Evolutionary conservation across 441 rosid genomes (phyloP), one percentile per base, ranked within the genome.

Genomic region (Breynia disticha): DNA sequence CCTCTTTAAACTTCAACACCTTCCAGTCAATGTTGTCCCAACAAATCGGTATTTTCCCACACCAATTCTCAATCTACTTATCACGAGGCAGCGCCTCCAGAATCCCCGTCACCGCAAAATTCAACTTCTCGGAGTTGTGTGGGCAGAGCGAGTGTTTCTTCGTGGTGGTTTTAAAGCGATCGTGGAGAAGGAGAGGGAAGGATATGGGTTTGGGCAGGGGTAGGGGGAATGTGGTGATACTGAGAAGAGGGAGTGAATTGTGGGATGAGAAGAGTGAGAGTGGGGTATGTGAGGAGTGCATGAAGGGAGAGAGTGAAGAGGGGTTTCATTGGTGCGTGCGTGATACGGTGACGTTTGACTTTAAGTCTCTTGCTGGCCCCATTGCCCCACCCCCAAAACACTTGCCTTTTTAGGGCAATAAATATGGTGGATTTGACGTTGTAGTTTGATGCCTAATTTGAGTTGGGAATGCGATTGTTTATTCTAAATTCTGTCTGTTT

Each of bases 281-380:
- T 4, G 54, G 35, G 46, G 53, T 38, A 9, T 82, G 86, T 44
- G 68, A 61, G 48, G 74, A 68, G 62, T 82, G 86, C 53, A 45
- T 38, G 46, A 65, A 50, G 12, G 77, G 62, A 9, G 80, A 65
- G 3, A 16, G 24, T n/a, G 76, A 54, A 1, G 41, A 22, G 2
- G 88, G 64, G 21, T 76, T 78, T 46, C 86, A 79, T 21, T 57
- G 62, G 62, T 76, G 89, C 48, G 79, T 69, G 19, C 4, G 76
- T 42, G 86, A 79, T 49, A 16, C 75, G 11, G 75, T 82, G 19
- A 60, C 61, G 0, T 56, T 45, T 52, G 78, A 80, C 21, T 77
- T 78, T 70, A 56, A 73, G 61, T 64, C 82, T 7, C 58, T 46
- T 5, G 76, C 71, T 0, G 86, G 89, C 9, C 82, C 84, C 24